A percentile compares a stretch with the other conserved stretches of the same genome.
Evolutionary conservation across 1,139 yeast species (phyloP).

Genomic region (Yamadazyma sp.): DNA sequence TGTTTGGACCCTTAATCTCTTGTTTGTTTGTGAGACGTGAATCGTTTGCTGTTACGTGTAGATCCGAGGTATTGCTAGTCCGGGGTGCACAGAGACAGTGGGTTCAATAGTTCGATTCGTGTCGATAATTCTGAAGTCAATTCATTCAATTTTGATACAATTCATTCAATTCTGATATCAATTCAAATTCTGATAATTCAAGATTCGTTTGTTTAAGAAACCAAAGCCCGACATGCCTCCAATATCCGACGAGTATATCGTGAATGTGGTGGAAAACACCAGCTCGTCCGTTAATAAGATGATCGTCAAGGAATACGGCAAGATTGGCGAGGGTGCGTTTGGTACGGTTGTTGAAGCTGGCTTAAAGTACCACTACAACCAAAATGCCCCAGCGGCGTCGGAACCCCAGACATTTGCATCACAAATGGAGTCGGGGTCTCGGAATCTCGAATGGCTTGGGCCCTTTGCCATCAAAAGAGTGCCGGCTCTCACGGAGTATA

Average conservation of each 20-base stretch:
- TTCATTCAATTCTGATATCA: slow-evolving; percentile 3
- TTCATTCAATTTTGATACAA: neutral
- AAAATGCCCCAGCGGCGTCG: slow-evolving; percentile 7
- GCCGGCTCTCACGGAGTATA: slow-evolving; percentile 83
- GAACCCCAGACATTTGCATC: neutral
- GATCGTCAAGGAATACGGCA: slow-evolving; percentile 69
- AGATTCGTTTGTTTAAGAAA: too few relatives aligned
- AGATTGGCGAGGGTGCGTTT: slow-evolving; percentile 82
- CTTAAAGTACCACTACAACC: slow-evolving; percentile 31
- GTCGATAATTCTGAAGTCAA: too few relatives aligned
- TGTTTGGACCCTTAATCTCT: neutral
- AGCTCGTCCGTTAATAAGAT: slow-evolving; percentile 55
- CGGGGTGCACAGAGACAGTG: too few relatives aligned
- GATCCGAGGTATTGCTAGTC: too few relatives aligned
- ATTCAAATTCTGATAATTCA: too few relatives aligned
- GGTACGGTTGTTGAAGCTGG: slow-evolving; percentile 82
- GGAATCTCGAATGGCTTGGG: slow-evolving; percentile 51
- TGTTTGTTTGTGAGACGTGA: neutral
- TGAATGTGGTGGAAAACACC: slow-evolving; percentile 62
- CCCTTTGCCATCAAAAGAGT: slow-evolving; percentile 82
- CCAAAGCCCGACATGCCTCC: slow-evolving; percentile 7
- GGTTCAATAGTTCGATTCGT: too few relatives aligned
- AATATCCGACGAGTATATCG: slow-evolving; percentile 17
- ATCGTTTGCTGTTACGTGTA: too few relatives aligned
- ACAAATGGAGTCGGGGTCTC: slow-evolving; percentile 14